Base-by-base conservation (phyloP, 805 yeast genomes). In the Saccharomyces jurei region DNA sequence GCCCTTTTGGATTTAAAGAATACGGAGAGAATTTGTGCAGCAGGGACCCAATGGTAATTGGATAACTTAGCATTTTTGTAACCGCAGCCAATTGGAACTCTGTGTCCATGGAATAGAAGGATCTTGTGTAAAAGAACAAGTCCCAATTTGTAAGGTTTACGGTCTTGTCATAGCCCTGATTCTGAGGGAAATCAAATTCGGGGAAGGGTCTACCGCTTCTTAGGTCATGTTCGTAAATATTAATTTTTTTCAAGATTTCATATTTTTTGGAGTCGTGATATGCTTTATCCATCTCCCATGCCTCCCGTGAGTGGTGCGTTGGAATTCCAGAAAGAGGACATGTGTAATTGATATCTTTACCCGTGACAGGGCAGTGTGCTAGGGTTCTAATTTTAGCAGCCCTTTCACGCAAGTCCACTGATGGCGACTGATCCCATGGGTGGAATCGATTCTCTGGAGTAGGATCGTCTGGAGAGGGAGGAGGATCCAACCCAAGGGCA, bases 281-380 rank as follows among this genome's bases (percentile, higher is more conserved):
- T 26, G 80, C 82, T 6, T 66, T 74, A 69, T 94, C 98, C 53
- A 74, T 72, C 64, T 84, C 84, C 96, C 97, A 94, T 1, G 96
- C 97, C 60, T 86, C 89, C 66, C 79, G 78, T 22, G 89, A 83
- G 67, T 89, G 95, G 70, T 94, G 99, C 3, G 99, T 94, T 26
- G 99, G 99, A 51, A 94, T 90, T 2, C 99, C 99, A 4, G 96
- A 87, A 54, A 80, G 74, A 1, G 99, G 99, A 73, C 98, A 94
- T 1, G 91, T 88, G 69, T 78, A 94, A 60, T 85, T 78, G 56
- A 94, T 88, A 49, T 86, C 85, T 59, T 83, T 80, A 21, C 82
- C 77, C 0, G 97, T 91, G 11, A 91, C 94, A 0, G 97, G 98
- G 70, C 98, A 92, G 65, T 81, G 80, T 10, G 96, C 97, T 57